phyloP scores from a whole-genome alignment of 495 filamentous ascomycete genomes.

The Astrothelium macrocarpum region DNA sequence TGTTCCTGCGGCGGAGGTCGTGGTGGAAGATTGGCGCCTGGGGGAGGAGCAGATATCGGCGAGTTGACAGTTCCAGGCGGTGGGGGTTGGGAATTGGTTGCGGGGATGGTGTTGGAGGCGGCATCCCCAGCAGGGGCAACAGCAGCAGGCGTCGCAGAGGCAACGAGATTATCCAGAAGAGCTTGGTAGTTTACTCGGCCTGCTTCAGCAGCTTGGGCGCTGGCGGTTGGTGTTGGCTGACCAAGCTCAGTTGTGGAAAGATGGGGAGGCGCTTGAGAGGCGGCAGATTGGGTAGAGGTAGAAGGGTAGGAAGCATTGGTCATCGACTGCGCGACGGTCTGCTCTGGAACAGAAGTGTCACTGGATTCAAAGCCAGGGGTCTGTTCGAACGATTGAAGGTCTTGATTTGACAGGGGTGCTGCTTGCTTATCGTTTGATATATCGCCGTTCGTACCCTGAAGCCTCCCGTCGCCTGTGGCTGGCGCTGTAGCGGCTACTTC shows the following conservation, averaged over 20 bases:
- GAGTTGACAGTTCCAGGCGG: conserved; percentile 20
- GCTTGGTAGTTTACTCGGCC: conserved; percentile 33
- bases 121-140: conserved; percentile 4
- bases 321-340: background rate
- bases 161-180: conserved; percentile 29
- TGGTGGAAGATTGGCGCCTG: conserved; percentile 44
- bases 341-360: background rate
- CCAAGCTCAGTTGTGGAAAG: background rate
- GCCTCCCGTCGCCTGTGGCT: background rate
- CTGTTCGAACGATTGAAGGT: conserved; percentile 2
- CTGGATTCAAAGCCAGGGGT: conserved; percentile 2
- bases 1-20: conserved; percentile 46
- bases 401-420: conserved; percentile 1
- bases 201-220: background rate
- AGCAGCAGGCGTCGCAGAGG: conserved; percentile 6
- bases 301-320: background rate
- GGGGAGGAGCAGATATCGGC: conserved; percentile 36
- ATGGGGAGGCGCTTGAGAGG: background rate
- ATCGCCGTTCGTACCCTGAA: background rate
- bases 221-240: background rate
- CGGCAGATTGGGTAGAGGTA: background rate
- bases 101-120: conserved; percentile 10
- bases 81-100: conserved; percentile 15
- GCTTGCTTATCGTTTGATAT: background rate
- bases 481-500: background rate